A percentile compares a stretch with the other conserved stretches of the same genome.
phyloP scores from a whole-genome alignment of 176 grass and related monocot species.

The Dactylis glomerata region DNA sequence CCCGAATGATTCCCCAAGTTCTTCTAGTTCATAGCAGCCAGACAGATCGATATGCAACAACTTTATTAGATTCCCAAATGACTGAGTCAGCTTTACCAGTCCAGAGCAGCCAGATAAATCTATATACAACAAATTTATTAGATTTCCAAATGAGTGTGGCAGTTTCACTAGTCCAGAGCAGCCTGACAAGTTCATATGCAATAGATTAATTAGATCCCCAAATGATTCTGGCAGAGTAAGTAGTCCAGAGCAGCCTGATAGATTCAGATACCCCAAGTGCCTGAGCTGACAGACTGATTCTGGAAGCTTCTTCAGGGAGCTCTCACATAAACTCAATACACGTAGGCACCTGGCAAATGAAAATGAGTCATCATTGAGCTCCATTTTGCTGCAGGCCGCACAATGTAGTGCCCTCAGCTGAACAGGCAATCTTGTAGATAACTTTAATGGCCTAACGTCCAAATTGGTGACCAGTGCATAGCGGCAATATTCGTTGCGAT shows the following conservation, averaged over 20 bases:
- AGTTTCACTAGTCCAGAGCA: background rate
- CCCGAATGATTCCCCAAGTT: accelerated
- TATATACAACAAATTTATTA: background rate
- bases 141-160: background rate
- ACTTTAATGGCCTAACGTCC: too few relatives aligned
- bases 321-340: too few relatives aligned
- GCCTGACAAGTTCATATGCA: background rate
- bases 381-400: background rate
- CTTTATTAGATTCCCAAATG: accelerated
- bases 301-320: too few relatives aligned
- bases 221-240: background rate
- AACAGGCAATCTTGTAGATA: too few relatives aligned
- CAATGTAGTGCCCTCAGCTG: background rate
- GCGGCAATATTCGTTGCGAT: too few relatives aligned
- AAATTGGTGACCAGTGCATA: too few relatives aligned
- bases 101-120: background rate
- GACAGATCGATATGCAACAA: background rate
- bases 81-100: background rate
- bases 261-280: background rate
- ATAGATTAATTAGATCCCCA: background rate
- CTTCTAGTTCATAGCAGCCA: background rate
- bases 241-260: background rate
- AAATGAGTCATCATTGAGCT: background rate
- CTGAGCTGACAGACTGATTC: too few relatives aligned
- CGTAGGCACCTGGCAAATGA: background rate